phyloP scores from a whole-genome alignment of 345 rosid genomes.

The Camelina neglecta region DNA sequence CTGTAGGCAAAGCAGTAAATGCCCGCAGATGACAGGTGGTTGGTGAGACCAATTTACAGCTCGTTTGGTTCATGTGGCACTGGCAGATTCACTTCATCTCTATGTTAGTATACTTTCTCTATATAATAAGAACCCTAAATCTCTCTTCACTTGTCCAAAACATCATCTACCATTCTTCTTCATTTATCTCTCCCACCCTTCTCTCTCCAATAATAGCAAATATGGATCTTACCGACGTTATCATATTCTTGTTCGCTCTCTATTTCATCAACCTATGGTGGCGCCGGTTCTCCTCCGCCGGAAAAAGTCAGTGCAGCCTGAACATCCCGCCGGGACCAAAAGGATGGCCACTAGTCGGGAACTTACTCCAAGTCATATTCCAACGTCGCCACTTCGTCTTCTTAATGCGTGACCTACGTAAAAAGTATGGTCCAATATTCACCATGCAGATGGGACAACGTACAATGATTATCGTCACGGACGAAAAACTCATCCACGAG shows the following conservation, averaged over 20 bases:
- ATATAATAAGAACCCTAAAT: conserved; percentile 35
- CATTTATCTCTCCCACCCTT: background rate
- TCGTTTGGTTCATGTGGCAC: conserved; percentile 8
- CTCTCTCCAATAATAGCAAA: conserved; percentile 9
- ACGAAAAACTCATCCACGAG: conserved; percentile 84
- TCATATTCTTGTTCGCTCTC: conserved; percentile 49
- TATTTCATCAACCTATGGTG: conserved; percentile 61
- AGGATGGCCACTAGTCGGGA: conserved; percentile 91
- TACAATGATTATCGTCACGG: conserved; percentile 76
- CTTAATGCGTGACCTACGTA: conserved; percentile 65
- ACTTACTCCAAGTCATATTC: conserved; percentile 72
- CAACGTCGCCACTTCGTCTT: conserved; percentile 82
- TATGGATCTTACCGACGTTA: conserved; percentile 66
- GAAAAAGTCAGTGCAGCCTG: conserved; percentile 25
- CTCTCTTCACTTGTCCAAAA: conserved; percentile 31
- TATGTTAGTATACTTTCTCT: conserved; percentile 30
- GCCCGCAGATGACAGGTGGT: conserved; percentile 35
- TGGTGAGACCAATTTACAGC: conserved; percentile 39
- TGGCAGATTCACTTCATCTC: conserved; percentile 23
- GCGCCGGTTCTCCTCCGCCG: conserved; percentile 46
- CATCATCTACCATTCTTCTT: conserved; percentile 22
- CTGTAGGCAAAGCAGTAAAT: conserved; percentile 34
- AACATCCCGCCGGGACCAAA: conserved; percentile 87
- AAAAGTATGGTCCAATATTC: conserved; percentile 84
- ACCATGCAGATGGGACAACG: conserved; percentile 97